Conservation (phyloP, 495 filamentous ascomycete genomes). For the Penicillium fimorum region DNA sequence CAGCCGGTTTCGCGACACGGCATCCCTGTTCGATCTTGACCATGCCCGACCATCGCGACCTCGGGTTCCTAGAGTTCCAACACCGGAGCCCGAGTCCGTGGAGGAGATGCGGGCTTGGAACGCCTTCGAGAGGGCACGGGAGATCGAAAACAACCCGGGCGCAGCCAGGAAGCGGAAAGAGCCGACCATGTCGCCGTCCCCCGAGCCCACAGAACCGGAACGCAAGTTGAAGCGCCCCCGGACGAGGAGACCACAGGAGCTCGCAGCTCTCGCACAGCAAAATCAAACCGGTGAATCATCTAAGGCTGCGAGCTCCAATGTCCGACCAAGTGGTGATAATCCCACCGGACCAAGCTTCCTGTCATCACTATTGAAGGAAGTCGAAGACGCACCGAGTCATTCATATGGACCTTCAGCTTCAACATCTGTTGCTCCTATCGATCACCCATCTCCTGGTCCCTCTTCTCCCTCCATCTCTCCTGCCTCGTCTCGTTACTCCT, state of each 20-base stretch:
- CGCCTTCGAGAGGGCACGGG: constrained; percentile 77
- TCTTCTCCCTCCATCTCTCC: constrained; percentile 78
- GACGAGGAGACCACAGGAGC: constrained; percentile 56
- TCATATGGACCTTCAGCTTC: constrained; percentile 46
- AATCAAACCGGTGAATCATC: constrained; percentile 50
- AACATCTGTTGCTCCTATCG: constrained; percentile 43
- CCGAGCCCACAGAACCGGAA: constrained; percentile 62
- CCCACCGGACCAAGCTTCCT: constrained; percentile 63
- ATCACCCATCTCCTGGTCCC: constrained; percentile 50
- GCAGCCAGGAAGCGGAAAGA: constrained; percentile 73
- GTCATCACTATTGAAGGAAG: constrained; percentile 79
- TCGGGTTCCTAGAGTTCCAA: constrained; percentile 45
- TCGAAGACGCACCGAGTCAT: constrained; percentile 65
- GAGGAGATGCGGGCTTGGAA: constrained; percentile 88
- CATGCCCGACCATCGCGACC: constrained; percentile 45
- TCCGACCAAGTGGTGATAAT: constrained; percentile 33
- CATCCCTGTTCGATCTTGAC: constrained; percentile 49
- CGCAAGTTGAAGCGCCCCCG: constrained; percentile 83
- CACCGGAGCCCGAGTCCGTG: constrained; percentile 62
- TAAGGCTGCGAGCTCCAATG: constrained; percentile 34
- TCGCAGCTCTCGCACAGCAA: constrained; percentile 42
- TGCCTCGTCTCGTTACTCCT: constrained; percentile 61
- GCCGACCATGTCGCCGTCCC: constrained; percentile 67
- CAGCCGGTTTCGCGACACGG: constrained; percentile 65
- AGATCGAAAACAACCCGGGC: constrained; percentile 56